These are phyloP conservation scores for Entelexis paramagnoliae DNA, from an alignment of 1,139 yeast genomes.

Conservation along the genomic window DNA sequence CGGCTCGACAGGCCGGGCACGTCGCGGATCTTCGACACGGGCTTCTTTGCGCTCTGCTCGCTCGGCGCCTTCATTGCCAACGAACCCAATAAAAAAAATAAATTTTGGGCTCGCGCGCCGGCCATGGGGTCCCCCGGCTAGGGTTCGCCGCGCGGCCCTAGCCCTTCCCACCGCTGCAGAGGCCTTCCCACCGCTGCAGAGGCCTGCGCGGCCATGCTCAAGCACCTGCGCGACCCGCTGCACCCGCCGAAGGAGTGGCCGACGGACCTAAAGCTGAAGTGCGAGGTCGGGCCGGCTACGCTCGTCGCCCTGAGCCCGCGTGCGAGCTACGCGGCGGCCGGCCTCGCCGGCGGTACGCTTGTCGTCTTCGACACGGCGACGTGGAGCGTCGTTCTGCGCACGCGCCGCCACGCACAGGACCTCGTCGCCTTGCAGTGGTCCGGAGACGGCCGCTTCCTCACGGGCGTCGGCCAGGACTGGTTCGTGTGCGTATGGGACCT, in stretches of 20 bases:
- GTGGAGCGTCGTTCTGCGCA: constrained; percentile 13
- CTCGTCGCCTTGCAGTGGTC: constrained; percentile 16
- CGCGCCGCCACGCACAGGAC: constrained; percentile 11
- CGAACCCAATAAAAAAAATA: not conserved
- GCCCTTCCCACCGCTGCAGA: no score
- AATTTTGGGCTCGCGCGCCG: no score
- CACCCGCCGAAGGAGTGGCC: constrained; percentile 17
- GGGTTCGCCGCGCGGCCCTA: no score
- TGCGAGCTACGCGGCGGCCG: constrained; percentile 16
- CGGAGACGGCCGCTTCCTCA: constrained; percentile 4
- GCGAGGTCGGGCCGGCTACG: constrained; percentile 14
- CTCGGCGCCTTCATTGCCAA: constrained; percentile 24
- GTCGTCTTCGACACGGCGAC: constrained; percentile 16
- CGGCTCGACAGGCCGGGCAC: constrained; percentile 54
- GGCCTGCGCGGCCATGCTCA: constrained; percentile 8
- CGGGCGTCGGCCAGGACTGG: constrained; percentile 19
- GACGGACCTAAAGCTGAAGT: constrained; percentile 9
- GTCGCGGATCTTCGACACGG: constrained; percentile 59
- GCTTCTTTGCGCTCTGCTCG: constrained; percentile 49
- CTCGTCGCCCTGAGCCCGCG: constrained; percentile 15
- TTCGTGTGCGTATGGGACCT: constrained; percentile 15
- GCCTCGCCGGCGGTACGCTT: constrained; percentile 18
- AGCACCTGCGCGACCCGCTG: constrained; percentile 15
- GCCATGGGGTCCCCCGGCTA: no score
- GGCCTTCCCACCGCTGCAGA: no score